phyloP scores from a whole-genome alignment of 495 filamentous ascomycete species.

The Neurospora sp. region DNA sequence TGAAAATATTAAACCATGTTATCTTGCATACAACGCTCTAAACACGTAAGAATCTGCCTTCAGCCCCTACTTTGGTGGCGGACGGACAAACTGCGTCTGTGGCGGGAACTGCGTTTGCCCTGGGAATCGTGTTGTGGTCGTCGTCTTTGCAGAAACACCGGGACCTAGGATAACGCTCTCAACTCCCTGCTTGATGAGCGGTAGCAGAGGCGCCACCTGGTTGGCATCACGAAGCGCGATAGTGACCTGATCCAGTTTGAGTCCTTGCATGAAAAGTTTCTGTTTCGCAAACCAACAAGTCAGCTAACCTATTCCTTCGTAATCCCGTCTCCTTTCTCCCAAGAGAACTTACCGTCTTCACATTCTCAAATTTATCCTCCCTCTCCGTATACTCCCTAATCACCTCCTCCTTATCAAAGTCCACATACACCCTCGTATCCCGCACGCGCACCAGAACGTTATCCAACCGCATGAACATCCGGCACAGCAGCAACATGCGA shows the following conservation, averaged over 20 bases:
- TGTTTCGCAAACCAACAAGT: conserved; percentile 17
- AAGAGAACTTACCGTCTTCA: conserved; percentile 54
- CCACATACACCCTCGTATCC: conserved; percentile 87
- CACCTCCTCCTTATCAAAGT: conserved; percentile 72
- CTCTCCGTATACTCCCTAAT: conserved; percentile 79
- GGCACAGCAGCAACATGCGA: conserved; percentile 67
- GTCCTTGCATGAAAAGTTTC: conserved; percentile 56
- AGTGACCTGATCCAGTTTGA: conserved; percentile 57
- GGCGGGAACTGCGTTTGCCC: neutral
- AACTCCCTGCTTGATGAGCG: conserved; percentile 49
- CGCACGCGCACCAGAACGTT: conserved; percentile 76
- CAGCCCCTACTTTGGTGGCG: neutral
- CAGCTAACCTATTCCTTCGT: no score
- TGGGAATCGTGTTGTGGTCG: neutral
- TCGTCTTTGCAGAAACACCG: neutral
- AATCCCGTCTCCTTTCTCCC: neutral
- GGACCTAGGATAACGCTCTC: conserved; percentile 31
- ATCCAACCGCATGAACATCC: conserved; percentile 93
- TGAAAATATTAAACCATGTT: neutral
- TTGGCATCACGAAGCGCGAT: conserved; percentile 78
- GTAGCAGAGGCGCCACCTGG: conserved; percentile 59
- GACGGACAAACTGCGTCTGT: neutral
- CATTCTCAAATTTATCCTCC: conserved; percentile 68
- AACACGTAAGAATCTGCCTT: neutral
- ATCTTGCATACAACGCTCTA: neutral